Conservation (phyloP, 139 green algal genomes). For the Astrephomene gubernaculifera region DNA sequence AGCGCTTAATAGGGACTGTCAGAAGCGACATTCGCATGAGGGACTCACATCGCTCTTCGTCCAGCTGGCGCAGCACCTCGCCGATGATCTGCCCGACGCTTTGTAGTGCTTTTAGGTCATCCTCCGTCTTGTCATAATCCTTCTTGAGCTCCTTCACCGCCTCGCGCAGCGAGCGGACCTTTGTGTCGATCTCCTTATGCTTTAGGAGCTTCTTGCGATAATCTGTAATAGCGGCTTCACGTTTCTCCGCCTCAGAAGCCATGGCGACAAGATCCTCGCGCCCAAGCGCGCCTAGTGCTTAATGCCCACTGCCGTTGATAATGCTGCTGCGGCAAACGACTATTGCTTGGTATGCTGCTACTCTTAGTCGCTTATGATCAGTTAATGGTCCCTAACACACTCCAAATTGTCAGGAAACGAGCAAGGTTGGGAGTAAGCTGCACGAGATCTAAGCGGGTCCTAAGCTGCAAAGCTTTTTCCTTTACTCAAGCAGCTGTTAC, state of each 20-base stretch:
- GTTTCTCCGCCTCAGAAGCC: conserved; percentile 53
- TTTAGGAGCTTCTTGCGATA: conserved; percentile 89
- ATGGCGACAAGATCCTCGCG: background rate
- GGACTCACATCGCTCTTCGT: conserved; percentile 96
- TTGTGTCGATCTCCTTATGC: conserved; percentile 91
- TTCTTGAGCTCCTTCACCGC: conserved; percentile 87
- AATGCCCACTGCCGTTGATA: too few relatives aligned
- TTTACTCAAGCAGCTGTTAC: too few relatives aligned
- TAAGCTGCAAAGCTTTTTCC: too few relatives aligned
- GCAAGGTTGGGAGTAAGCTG: too few relatives aligned
- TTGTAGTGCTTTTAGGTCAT: conserved; percentile 98
- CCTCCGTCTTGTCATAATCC: conserved; percentile 99
- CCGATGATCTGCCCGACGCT: conserved; percentile 99
- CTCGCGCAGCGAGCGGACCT: conserved; percentile 81
- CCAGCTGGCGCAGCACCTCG: conserved; percentile 97
- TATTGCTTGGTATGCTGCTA: too few relatives aligned
- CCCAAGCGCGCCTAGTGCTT: background rate
- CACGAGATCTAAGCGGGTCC: too few relatives aligned
- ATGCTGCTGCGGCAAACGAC: background rate
- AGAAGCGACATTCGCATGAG: too few relatives aligned
- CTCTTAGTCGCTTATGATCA: too few relatives aligned
- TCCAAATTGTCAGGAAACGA: too few relatives aligned
- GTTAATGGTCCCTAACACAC: too few relatives aligned
- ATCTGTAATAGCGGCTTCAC: conserved; percentile 77
- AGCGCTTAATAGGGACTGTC: too few relatives aligned